Conservation (phyloP, 805 yeast genomes). For the Pichia heedii region DNA sequence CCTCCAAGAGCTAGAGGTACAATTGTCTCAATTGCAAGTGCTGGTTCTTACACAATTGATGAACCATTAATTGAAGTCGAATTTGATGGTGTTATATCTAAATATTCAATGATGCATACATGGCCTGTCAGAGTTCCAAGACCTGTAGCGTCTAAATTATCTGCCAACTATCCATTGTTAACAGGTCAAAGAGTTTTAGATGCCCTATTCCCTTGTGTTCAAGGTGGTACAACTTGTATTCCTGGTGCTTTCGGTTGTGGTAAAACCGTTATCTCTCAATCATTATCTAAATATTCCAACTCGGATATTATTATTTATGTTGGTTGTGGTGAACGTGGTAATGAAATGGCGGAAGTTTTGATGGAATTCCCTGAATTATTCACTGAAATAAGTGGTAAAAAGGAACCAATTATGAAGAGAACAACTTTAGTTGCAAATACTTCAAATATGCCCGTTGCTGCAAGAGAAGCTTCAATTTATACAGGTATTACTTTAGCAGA, state of each 20-base stretch:
- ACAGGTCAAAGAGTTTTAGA: slow-evolving; percentile 99
- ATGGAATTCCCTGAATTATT: slow-evolving; percentile 98
- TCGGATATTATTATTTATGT: slow-evolving; percentile 94
- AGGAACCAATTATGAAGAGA: slow-evolving; percentile 99
- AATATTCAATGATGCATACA: slow-evolving; percentile 91
- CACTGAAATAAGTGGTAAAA: slow-evolving; percentile 84
- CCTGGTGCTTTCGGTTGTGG: slow-evolving; percentile 99
- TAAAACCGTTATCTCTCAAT: slow-evolving; percentile 38
- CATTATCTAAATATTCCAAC: slow-evolving; percentile 93
- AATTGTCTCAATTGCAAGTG: slow-evolving; percentile 75
- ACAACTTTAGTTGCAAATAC: slow-evolving; percentile 98
- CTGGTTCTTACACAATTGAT: slow-evolving; percentile 87
- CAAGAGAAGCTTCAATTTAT: slow-evolving; percentile 98
- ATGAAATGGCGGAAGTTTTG: slow-evolving; percentile 98
- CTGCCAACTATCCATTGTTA: slow-evolving; percentile 90
- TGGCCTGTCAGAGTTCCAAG: slow-evolving; percentile 99
- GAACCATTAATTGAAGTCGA: slow-evolving; percentile 89
- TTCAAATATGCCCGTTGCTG: slow-evolving; percentile 99
- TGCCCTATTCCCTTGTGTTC: slow-evolving; percentile 97
- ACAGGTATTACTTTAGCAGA: slow-evolving; percentile 99
- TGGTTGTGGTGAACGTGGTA: slow-evolving; percentile 93
- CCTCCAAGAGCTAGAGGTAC: slow-evolving; percentile 99
- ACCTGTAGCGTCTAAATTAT: slow-evolving; percentile 89
- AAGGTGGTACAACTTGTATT: slow-evolving; percentile 99
- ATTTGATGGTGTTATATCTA: slow-evolving; percentile 75